Percentiles rank a stretch among this genome's conserved stretches.
Evolutionary conservation across 106 monocot species (phyloP).

Genomic region (Platanthera zijinensis): DNA sequence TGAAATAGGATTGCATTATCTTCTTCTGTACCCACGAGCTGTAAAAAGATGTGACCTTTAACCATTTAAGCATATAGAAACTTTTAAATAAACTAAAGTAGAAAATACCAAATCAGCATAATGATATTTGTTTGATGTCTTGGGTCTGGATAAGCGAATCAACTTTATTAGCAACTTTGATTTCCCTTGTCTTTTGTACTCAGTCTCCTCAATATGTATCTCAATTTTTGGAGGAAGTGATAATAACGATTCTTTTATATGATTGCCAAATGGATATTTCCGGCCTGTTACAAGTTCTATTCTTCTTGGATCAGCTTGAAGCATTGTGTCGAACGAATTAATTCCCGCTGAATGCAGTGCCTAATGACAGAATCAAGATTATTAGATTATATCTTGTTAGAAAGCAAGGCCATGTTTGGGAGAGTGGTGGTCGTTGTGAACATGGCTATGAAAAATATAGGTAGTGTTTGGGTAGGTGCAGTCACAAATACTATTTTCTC

Average conservation of each 20-base stretch:
- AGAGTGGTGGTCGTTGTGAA: no score
- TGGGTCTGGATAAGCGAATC: conserved; percentile 28
- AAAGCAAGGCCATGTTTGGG: neutral
- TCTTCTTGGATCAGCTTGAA: conserved; percentile 86
- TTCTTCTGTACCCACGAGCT: conserved; percentile 88
- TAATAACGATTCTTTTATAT: conserved; percentile 64
- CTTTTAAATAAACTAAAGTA: neutral
- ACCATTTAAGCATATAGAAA: neutral
- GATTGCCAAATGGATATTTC: conserved; percentile 92
- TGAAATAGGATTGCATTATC: conserved; percentile 88
- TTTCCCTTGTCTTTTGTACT: conserved; percentile 48
- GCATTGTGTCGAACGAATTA: conserved; percentile 55
- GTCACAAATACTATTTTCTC: no score
- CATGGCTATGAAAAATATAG: no score
- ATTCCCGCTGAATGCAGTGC: conserved; percentile 72
- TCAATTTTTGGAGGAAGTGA: conserved; percentile 74
- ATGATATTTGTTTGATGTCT: conserved; percentile 45
- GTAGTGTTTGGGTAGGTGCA: no score
- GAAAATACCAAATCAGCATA: conserved; percentile 73
- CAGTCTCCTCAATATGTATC: conserved; percentile 52
- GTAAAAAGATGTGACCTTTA: conserved; percentile 1
- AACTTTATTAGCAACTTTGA: conserved; percentile 54
- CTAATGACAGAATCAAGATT: conserved; percentile 30
- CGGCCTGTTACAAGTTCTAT: conserved; percentile 90
- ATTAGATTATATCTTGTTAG: neutral